phyloP scores from a whole-genome alignment of 2,329 filamentous ascomycete species.

The Scleromitrula shiraiana region DNA sequence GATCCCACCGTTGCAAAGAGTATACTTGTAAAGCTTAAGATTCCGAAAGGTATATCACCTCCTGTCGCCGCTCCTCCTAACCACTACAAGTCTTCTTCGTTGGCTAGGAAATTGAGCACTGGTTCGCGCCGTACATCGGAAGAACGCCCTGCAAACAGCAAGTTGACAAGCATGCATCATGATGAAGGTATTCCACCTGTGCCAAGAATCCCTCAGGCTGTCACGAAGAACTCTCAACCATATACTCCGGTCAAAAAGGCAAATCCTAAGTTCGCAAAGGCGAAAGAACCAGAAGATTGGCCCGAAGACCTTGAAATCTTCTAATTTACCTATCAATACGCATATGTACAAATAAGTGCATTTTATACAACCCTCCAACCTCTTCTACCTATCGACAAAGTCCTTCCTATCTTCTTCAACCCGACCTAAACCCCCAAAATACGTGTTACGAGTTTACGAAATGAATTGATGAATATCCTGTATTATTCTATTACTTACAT shows the following conservation, averaged over 20 bases:
- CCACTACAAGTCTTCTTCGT: slow-evolving; percentile 11
- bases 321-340: background rate
- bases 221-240: slow-evolving; percentile 8
- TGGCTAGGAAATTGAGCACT: background rate
- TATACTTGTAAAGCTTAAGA: slow-evolving; percentile 8
- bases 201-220: slow-evolving; percentile 21
- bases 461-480: slow-evolving; percentile 9
- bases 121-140: background rate
- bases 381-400: background rate
- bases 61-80: slow-evolving; percentile 15
- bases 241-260: background rate
- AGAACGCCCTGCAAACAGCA: background rate
- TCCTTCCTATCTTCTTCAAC: too few species aligned
- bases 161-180: background rate
- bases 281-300: slow-evolving; percentile 4
- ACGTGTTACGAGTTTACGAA: slow-evolving; percentile 10
- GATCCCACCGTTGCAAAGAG: slow-evolving; percentile 4
- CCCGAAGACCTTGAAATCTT: slow-evolving; percentile 10
- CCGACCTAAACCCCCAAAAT: background rate
- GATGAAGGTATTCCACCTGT: slow-evolving; percentile 18
- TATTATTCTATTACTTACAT: slow-evolving; percentile 7
- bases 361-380: background rate
- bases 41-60: slow-evolving; percentile 13
- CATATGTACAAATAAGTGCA: too few species aligned
- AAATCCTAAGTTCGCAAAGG: background rate